These are phyloP conservation scores for Pleodorina starrii DNA, from an alignment of 139 green algal genomes.

Conservation along the genomic window DNA sequence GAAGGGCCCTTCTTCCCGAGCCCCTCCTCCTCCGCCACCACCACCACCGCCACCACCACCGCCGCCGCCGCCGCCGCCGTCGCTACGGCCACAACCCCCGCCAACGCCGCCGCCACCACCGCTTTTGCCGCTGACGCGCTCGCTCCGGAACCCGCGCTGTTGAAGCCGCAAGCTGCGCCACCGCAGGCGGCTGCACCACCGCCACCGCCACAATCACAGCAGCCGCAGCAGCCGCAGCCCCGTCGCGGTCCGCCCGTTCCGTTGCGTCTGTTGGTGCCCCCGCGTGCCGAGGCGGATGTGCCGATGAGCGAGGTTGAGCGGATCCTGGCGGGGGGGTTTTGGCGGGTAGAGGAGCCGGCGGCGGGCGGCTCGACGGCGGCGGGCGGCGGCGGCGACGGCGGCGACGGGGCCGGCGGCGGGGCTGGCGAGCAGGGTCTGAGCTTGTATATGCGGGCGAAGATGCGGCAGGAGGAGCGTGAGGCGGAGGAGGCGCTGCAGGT, in stretches of 20 bases:
- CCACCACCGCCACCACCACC: background rate
- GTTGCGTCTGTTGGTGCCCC: slow-evolving; percentile 1
- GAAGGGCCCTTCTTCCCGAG: background rate
- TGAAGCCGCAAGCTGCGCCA: too few species aligned
- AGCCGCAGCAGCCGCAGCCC: background rate
- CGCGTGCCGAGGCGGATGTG: slow-evolving; percentile 6
- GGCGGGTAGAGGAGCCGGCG: background rate
- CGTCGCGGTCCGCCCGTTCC: background rate
- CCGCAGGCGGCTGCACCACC: too few species aligned
- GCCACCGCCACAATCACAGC: too few species aligned
- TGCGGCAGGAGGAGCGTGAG: slow-evolving; percentile 50
- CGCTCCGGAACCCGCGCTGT: too few species aligned
- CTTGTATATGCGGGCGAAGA: slow-evolving; percentile 43
- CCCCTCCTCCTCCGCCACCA: background rate
- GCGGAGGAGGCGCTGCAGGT: slow-evolving; percentile 52
- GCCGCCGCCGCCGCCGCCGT: too few species aligned
- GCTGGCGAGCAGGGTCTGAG: slow-evolving; percentile 17
- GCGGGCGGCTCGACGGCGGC: background rate
- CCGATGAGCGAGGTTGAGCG: slow-evolving; percentile 42
- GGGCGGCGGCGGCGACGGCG: background rate
- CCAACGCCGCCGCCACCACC: too few species aligned
- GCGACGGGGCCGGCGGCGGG: background rate
- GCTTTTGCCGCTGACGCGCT: too few species aligned
- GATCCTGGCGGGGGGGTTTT: slow-evolving; percentile 48
- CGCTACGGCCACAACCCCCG: too few species aligned